These are phyloP conservation scores for Globisporangium nagaii DNA, from an alignment of 352 stramenopile genomes.

Conservation along the genomic window DNA sequence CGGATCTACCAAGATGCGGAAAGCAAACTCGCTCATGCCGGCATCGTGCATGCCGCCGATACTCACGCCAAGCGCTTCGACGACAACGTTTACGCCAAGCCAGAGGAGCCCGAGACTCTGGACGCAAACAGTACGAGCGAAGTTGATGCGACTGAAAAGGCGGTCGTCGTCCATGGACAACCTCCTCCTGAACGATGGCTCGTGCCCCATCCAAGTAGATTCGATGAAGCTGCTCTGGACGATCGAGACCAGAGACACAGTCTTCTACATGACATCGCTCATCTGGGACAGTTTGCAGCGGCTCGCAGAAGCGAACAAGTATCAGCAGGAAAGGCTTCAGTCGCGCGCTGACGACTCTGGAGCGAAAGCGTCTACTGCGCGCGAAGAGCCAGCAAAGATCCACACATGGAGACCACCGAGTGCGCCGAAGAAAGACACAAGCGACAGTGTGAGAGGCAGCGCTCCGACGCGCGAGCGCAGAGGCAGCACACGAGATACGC, in stretches of 20 bases:
- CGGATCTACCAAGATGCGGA: conserved; percentile 14
- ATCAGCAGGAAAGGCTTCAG: conserved; percentile 7
- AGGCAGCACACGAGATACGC: conserved; percentile 49
- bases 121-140: conserved; percentile 47
- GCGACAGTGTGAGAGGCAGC: not conserved
- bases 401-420: not conserved
- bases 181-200: conserved; percentile 61
- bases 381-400: not conserved
- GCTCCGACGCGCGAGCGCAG: conserved; percentile 8
- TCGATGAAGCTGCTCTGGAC: conserved; percentile 81
- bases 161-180: conserved; percentile 72
- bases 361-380: not conserved
- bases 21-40: conserved; percentile 15
- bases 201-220: conserved; percentile 74
- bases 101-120: conserved; percentile 36
- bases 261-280: conserved; percentile 67
- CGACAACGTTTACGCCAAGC: conserved; percentile 10
- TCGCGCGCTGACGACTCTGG: not conserved
- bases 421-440: not conserved
- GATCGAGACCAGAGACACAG: conserved; percentile 60
- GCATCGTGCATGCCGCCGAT: conserved; percentile 11
- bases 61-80: conserved; percentile 1
- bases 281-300: conserved; percentile 43
- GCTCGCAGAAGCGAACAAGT: conserved; percentile 29
- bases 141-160: conserved; percentile 48